Evolutionary conservation across 139 green algal genomes (phyloP).

Genomic region (Diplosphaera chodatii): DNA sequence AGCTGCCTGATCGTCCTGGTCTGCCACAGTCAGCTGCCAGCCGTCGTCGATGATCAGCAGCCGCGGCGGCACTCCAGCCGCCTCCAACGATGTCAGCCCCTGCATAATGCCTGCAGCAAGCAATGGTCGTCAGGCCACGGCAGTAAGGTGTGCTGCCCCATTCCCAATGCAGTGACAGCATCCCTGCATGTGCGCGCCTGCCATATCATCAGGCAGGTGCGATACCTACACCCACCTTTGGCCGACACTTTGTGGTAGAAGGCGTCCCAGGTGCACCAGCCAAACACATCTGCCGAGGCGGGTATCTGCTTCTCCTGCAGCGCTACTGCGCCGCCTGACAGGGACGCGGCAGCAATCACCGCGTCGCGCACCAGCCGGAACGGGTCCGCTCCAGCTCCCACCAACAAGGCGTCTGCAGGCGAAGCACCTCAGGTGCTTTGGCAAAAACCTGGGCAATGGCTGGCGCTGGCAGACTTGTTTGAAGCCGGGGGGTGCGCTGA

Average conservation of each 20-base stretch:
- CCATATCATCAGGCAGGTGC: too few relatives aligned
- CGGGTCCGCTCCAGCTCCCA: slow-evolving; percentile 42
- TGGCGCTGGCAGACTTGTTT: too few relatives aligned
- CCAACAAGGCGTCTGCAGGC: slow-evolving; percentile 16
- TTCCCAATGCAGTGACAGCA: too few relatives aligned
- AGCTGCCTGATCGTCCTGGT: background rate
- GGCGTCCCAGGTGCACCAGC: slow-evolving; percentile 91
- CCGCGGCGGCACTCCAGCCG: slow-evolving; percentile 42
- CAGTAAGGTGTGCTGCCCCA: too few relatives aligned
- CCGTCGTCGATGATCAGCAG: slow-evolving; percentile 71
- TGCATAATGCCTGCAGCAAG: slow-evolving; percentile 33
- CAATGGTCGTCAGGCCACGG: too few relatives aligned
- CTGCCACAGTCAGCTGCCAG: slow-evolving; percentile 14
- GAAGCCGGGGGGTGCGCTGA: too few relatives aligned
- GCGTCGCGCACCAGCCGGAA: slow-evolving; percentile 52
- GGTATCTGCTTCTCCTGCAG: slow-evolving; percentile 65
- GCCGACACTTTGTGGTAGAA: slow-evolving; percentile 89
- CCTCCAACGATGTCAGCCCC: slow-evolving; percentile 50
- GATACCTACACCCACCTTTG: slow-evolving; percentile 35
- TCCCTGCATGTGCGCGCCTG: too few relatives aligned
- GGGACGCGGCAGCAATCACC: slow-evolving; percentile 52
- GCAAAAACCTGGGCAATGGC: too few relatives aligned
- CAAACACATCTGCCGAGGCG: slow-evolving; percentile 82
- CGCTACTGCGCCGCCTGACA: slow-evolving; percentile 54
- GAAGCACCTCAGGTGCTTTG: background rate